Conservation (phyloP, 2,329 filamentous ascomycete genomes). For the Phyllosticta citriasiana region DNA sequence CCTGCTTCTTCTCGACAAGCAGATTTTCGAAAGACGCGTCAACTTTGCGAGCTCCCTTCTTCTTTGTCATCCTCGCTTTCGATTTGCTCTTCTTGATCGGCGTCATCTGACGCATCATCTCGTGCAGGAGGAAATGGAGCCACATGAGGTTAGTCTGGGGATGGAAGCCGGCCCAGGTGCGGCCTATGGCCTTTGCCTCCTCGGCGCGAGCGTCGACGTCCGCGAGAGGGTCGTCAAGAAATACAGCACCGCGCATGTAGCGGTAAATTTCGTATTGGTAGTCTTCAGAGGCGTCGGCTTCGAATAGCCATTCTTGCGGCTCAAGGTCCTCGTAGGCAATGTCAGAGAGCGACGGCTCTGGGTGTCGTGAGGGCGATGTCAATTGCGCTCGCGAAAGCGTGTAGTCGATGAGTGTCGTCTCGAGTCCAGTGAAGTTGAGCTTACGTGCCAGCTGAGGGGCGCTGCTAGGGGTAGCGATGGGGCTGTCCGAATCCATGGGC, state of each 20-base stretch:
- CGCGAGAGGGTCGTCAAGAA: slow-evolving; percentile 34
- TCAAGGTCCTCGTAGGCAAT: slow-evolving; percentile 39
- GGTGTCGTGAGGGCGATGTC: slow-evolving; percentile 8
- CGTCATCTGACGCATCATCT: slow-evolving; percentile 37
- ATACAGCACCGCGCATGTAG: slow-evolving; percentile 39
- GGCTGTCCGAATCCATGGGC: slow-evolving; percentile 14
- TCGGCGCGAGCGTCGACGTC: slow-evolving; percentile 18
- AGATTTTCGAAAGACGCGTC: slow-evolving; percentile 15
- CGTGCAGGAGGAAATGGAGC: slow-evolving; percentile 51
- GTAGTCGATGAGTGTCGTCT: slow-evolving; percentile 59
- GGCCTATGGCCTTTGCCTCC: slow-evolving; percentile 13
- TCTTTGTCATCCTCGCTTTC: slow-evolving; percentile 12
- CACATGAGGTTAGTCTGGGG: slow-evolving; percentile 55
- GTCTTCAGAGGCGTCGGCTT: slow-evolving; percentile 36
- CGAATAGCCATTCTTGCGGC: slow-evolving; percentile 34
- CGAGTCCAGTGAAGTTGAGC: slow-evolving; percentile 44
- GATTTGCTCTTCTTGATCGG: background rate
- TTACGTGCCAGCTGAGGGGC: slow-evolving; percentile 25
- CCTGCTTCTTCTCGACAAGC: slow-evolving; percentile 24
- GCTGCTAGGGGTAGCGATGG: slow-evolving; percentile 19
- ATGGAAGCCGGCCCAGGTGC: slow-evolving; percentile 44
- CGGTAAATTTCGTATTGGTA: slow-evolving; percentile 50
- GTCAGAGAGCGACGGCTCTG: slow-evolving; percentile 10
- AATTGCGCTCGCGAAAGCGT: slow-evolving; percentile 54
- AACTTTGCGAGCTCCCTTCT: slow-evolving; percentile 2